Evolutionary conservation across 2,329 filamentous ascomycete species (phyloP).

Genomic region (Fusarium sp.): DNA sequence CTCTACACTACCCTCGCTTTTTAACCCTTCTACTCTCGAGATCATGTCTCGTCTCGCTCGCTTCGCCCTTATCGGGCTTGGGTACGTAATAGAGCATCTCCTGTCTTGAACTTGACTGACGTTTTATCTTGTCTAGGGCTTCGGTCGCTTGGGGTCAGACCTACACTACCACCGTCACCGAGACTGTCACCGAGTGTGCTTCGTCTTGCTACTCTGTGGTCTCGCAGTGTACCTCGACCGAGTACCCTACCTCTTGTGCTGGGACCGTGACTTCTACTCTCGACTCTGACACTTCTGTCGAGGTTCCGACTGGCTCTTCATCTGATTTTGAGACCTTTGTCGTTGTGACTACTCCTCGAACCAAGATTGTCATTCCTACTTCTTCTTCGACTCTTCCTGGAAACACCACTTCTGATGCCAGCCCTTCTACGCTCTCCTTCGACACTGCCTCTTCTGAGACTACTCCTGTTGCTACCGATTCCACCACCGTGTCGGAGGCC

Average conservation of each 20-base stretch:
- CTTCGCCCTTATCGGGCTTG: conserved; percentile 46
- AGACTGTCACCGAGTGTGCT: conserved; percentile 47
- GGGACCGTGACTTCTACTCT: not conserved
- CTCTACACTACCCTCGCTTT: conserved; percentile 17
- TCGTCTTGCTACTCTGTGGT: conserved; percentile 40
- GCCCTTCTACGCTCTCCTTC: not conserved
- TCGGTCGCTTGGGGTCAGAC: conserved; percentile 40
- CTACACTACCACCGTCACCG: conserved; percentile 49
- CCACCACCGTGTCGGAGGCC: not conserved
- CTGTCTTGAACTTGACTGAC: conserved; percentile 13
- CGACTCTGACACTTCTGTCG: conserved; percentile 11
- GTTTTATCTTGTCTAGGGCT: conserved; percentile 33
- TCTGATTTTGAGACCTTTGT: conserved; percentile 5
- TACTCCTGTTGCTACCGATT: not conserved
- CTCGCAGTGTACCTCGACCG: conserved; percentile 38
- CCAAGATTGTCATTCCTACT: conserved; percentile 17
- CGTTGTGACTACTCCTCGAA: conserved; percentile 1
- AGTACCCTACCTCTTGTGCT: conserved; percentile 11
- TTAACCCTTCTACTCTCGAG: not conserved
- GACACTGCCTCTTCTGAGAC: not conserved
- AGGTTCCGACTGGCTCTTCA: conserved; percentile 20
- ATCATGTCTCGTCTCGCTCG: conserved; percentile 41
- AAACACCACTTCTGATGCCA: conserved; percentile 8
- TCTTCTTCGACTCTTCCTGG: conserved; percentile 11
- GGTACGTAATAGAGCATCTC: conserved; percentile 32